Conservation (phyloP, 306 rosid genomes). For the Acmispon strigosus region DNA sequence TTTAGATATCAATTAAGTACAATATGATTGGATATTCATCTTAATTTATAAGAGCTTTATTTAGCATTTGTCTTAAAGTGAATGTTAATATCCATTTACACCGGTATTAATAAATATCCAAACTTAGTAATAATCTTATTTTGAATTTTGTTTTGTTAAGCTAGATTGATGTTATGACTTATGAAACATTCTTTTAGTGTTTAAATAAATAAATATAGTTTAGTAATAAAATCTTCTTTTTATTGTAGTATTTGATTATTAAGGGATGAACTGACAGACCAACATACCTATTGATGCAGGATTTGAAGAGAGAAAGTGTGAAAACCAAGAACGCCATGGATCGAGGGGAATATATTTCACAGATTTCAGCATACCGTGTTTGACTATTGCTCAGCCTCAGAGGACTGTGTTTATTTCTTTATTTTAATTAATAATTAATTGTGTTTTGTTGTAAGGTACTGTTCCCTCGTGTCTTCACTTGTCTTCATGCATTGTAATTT, state of each 20-base stretch:
- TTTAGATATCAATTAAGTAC: no score
- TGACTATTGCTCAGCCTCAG: not conserved
- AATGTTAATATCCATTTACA: no score
- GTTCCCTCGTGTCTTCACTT: not conserved
- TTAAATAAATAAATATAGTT: no score
- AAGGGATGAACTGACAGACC: not conserved
- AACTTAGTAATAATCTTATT: no score
- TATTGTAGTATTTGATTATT: not conserved
- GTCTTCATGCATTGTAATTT: constrained; percentile 21
- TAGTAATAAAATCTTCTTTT: not conserved
- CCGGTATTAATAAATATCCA: no score
- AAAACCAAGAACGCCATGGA: constrained; percentile 1
- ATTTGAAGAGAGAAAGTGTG: constrained; percentile 3
- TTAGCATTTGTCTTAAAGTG: no score
- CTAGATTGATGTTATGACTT: no score
- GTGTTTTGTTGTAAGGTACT: constrained; percentile 17
- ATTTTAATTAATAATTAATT: not conserved
- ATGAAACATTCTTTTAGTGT: not conserved
- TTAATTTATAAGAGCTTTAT: no score
- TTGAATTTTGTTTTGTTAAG: no score
- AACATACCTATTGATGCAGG: constrained; percentile 3
- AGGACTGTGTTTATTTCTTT: not conserved
- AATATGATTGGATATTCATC: no score
- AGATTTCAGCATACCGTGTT: not conserved
- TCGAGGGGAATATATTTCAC: not conserved